Evolutionary conservation across 495 filamentous ascomycete genomes (phyloP).

Genomic region (Friedmanniomyces simplex): DNA sequence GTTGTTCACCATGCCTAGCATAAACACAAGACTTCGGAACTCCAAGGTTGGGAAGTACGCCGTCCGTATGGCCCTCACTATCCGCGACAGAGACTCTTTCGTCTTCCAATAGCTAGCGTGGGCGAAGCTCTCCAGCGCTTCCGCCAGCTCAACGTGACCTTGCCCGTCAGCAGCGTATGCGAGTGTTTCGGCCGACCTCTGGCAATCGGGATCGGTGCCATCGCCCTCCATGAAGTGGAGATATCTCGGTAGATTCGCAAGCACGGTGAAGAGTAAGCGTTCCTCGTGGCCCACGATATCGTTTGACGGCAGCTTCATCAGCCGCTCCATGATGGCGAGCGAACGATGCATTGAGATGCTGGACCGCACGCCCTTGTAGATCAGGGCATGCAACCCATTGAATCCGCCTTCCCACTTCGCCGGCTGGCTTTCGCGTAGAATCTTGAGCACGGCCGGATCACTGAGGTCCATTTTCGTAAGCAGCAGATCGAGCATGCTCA

Average conservation of each 20-base stretch:
- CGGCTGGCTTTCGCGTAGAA: conserved; percentile 67
- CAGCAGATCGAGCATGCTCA: conserved; percentile 84
- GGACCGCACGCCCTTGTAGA: conserved; percentile 90
- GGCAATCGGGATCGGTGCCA: conserved; percentile 42
- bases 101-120: conserved; percentile 56
- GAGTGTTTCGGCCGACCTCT: conserved; percentile 56
- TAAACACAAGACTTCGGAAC: conserved; percentile 71
- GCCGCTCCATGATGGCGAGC: conserved; percentile 62
- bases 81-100: conserved; percentile 66
- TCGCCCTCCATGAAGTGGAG: conserved; percentile 64
- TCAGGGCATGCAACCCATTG: conserved; percentile 71
- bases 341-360: conserved; percentile 66
- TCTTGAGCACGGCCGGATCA: conserved; percentile 52
- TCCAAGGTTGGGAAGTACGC: conserved; percentile 78
- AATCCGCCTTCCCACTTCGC: conserved; percentile 83
- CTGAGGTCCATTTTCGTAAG: conserved; percentile 73
- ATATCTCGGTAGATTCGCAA: conserved; percentile 87
- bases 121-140: conserved; percentile 59
- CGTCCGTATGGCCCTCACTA: conserved; percentile 63
- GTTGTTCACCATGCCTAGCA: conserved; percentile 89
- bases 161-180: conserved; percentile 63
- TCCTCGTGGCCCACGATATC: conserved; percentile 70
- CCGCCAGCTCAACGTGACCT: conserved; percentile 44
- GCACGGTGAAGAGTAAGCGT: conserved; percentile 68
- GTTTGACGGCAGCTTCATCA: conserved; percentile 70